Conservation (phyloP, 2,329 filamentous ascomycete genomes). For the Eutypa lata region DNA sequence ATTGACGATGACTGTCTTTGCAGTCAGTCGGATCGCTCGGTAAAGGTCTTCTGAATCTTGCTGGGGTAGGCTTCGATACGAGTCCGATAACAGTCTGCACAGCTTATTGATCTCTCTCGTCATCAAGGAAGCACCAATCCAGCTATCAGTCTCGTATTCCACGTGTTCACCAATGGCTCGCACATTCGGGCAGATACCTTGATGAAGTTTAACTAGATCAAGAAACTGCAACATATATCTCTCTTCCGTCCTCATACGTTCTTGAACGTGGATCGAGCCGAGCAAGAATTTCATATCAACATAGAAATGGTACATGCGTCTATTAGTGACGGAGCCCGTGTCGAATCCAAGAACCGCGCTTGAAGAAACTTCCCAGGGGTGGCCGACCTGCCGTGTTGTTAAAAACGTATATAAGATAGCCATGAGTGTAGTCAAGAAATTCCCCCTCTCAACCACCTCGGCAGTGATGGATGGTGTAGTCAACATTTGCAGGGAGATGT, state of each 20-base stretch:
- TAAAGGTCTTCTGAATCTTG: slow-evolving; percentile 65
- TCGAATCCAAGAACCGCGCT: slow-evolving; percentile 89
- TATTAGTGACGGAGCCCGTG: slow-evolving; percentile 88
- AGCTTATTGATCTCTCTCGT: slow-evolving; percentile 93
- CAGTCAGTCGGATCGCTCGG: slow-evolving; percentile 68
- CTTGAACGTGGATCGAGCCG: slow-evolving; percentile 82
- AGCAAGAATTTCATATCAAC: slow-evolving; percentile 90
- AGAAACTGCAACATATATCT: slow-evolving; percentile 92
- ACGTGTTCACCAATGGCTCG: slow-evolving; percentile 92
- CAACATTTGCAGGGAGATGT: slow-evolving; percentile 92
- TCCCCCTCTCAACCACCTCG: slow-evolving; percentile 90
- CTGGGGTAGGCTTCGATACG: slow-evolving; percentile 70
- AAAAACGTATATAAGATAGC: slow-evolving; percentile 97
- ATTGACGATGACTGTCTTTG: slow-evolving; percentile 82
- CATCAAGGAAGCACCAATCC: slow-evolving; percentile 94
- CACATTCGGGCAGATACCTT: slow-evolving; percentile 93
- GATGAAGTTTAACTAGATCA: slow-evolving; percentile 91
- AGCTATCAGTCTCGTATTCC: slow-evolving; percentile 96
- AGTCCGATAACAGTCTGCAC: slow-evolving; percentile 82
- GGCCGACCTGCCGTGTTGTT: slow-evolving; percentile 91
- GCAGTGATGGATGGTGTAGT: slow-evolving; percentile 96
- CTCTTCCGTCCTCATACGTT: slow-evolving; percentile 75
- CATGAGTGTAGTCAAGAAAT: slow-evolving; percentile 92
- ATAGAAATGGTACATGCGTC: slow-evolving; percentile 97
- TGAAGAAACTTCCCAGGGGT: slow-evolving; percentile 84